A percentile compares a stretch with the other conserved stretches of the same genome.
Evolutionary conservation across 768 basidiomycete genomes (phyloP).

Genomic region (Hygrophorus russula): DNA sequence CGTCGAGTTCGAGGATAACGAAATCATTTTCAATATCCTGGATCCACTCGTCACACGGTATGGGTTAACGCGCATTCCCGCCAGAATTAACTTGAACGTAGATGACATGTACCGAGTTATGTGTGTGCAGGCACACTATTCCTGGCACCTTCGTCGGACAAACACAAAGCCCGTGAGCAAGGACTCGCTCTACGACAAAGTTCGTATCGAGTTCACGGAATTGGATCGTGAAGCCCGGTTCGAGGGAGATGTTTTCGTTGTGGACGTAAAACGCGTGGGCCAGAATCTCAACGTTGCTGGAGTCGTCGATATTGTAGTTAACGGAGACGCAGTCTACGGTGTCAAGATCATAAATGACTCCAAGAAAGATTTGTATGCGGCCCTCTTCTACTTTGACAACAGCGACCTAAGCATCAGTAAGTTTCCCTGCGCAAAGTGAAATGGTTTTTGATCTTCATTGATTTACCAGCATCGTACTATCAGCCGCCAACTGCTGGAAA

Average conservation of each 20-base stretch:
- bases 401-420: conserved; percentile 18
- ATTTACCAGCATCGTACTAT: conserved; percentile 1
- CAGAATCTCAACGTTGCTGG: conserved; percentile 13
- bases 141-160: neutral
- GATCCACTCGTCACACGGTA: neutral
- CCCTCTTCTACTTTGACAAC: conserved; percentile 18
- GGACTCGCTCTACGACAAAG: neutral
- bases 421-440: neutral
- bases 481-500: neutral
- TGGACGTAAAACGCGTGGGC: conserved; percentile 3
- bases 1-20: neutral
- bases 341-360: conserved; percentile 17
- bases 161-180: neutral
- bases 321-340: conserved; percentile 10
- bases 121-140: neutral
- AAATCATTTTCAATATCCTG: neutral
- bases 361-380: conserved; percentile 11
- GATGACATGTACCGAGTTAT: neutral
- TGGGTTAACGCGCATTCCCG: neutral
- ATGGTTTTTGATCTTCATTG: neutral
- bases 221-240: neutral
- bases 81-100: neutral
- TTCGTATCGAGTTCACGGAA: neutral
- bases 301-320: conserved; percentile 9
- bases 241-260: conserved; percentile 2